These are phyloP conservation scores for Schizosaccharomyces lindneri DNA, from an alignment of 805 yeast genomes.

Conservation along the genomic window DNA sequence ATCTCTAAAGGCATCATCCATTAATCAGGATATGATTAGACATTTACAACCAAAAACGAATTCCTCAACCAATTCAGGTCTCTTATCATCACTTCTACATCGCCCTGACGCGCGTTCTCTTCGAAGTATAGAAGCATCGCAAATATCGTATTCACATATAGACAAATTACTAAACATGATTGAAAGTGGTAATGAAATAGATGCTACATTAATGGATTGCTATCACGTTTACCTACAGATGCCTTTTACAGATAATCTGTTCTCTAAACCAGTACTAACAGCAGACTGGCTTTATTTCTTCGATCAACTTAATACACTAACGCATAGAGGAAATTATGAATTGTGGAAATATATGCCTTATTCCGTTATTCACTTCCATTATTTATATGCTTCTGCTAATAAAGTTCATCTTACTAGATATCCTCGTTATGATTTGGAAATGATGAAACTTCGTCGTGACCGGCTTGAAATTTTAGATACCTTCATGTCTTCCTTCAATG, in stretches of 20 bases:
- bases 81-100: neutral
- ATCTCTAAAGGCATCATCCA: neutral
- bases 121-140: neutral
- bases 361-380: constrained; percentile 37
- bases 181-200: constrained; percentile 17
- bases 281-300: constrained; percentile 59
- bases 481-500: constrained; percentile 4
- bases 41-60: neutral
- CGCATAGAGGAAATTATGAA: constrained; percentile 20
- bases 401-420: neutral
- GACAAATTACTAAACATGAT: neutral
- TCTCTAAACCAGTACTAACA: constrained; percentile 31
- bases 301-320: constrained; percentile 27
- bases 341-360: constrained; percentile 29
- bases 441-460: constrained; percentile 11
- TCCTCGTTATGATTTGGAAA: constrained; percentile 6
- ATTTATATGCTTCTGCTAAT: constrained; percentile 34
- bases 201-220: constrained; percentile 42
- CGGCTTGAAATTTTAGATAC: constrained; percentile 13
- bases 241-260: constrained; percentile 38
- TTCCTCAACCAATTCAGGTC: neutral
- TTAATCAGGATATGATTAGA: neutral
- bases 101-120: neutral
- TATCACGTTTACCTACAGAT: constrained; percentile 39
- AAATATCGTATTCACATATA: neutral